Conservation (phyloP, 257 asterid species). For the Perilla frutescens region DNA sequence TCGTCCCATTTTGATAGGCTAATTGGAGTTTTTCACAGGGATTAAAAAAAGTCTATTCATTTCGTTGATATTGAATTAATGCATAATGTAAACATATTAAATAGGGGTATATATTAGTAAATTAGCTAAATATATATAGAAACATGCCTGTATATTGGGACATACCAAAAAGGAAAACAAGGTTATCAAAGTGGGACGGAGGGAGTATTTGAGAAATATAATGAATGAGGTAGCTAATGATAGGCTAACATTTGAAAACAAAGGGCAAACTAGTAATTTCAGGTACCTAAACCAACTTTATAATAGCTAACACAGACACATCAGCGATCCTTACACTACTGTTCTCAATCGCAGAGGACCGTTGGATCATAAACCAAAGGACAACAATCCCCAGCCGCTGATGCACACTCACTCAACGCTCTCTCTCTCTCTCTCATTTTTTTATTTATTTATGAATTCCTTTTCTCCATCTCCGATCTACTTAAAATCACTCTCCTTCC, state of each 20-base stretch:
- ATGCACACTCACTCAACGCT: constrained; percentile 32
- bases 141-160: too few species aligned
- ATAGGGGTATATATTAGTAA: too few species aligned
- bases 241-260: constrained; percentile 27
- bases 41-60: too few species aligned
- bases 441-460: not conserved
- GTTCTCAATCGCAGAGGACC: not conserved
- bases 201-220: too few species aligned
- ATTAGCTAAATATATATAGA: too few species aligned
- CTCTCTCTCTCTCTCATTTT: not conserved
- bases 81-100: too few species aligned
- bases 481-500: constrained; percentile 25
- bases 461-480: constrained; percentile 39
- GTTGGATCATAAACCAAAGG: constrained; percentile 32
- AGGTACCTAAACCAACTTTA: not conserved
- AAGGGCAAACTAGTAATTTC: constrained; percentile 9
- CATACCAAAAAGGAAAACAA: too few species aligned
- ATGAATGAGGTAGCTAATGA: not conserved
- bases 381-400: constrained; percentile 57
- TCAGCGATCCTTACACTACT: constrained; percentile 55
- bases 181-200: too few species aligned
- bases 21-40: too few species aligned
- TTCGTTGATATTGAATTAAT: too few species aligned
- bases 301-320: constrained; percentile 49
- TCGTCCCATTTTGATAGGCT: too few species aligned